Base-by-base conservation (phyloP, 257 asterid genomes). In the Lavandula angustifolia region DNA sequence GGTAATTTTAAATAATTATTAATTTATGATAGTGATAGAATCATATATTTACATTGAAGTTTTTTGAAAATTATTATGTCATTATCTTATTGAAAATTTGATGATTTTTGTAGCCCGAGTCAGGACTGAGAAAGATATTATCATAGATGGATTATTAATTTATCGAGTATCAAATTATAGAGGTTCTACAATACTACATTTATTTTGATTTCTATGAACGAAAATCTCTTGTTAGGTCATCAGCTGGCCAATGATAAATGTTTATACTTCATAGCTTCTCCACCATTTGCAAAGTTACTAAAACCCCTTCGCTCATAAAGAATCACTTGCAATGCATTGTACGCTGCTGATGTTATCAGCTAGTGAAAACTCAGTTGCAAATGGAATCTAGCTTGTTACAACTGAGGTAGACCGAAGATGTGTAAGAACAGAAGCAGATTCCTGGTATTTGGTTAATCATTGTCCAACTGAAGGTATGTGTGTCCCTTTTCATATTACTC, bases 391-490 rank as follows among this genome's bases (percentile, higher is more conserved):
- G 17, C 11, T 53, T 38, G 41, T 35, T 54, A 57, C n/a, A 12
- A 67, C 14, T 37, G 52, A 46, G 42, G 51, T 9, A 48, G 58
- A 34, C 56, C 37, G 3, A 0, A 2, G 43, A 33, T 62, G 67
- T 32, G 35, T 7, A 14, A 11, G 29, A 37, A 13, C 10, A 14
- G 41, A 3, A 46, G 65, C 65, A 31, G 51, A 72, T 66, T 73
- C 64, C 44, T 42, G 66, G 70, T 46, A 73, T 67, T 13, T 40
- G 53, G 22, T 60, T 44, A 60, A 67, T 73, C 73, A 54, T 4
- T 67, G 50, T 50, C 49, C 61, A 40, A 55, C 29, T 29, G 55
- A 58, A 42, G 68, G 73, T 60, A 73, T 37, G n/a, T n/a, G 61
- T 55, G 48, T 60, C 54, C 9, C 40, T 35, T 59, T 33, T 42